Evolutionary conservation across 1,284 basidiomycete species (phyloP).

Genomic region (Retiboletus fuscus): DNA sequence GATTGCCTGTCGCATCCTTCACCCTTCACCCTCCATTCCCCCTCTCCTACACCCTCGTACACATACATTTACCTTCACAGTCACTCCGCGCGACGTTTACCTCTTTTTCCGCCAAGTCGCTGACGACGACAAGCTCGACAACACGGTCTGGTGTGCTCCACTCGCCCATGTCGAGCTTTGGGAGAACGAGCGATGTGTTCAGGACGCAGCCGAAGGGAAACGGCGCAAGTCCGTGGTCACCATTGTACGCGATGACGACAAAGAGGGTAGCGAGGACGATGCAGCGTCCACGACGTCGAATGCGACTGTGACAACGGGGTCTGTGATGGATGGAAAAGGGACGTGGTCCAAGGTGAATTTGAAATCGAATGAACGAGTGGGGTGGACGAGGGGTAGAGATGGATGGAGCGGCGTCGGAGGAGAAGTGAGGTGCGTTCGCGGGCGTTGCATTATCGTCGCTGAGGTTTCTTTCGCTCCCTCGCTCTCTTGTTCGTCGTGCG

Average conservation of each 20-base stretch:
- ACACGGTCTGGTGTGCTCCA: conserved; percentile 70
- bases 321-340: conserved; percentile 4
- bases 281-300: conserved; percentile 41
- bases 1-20: not conserved
- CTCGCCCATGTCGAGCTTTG: conserved; percentile 74
- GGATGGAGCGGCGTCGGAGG: conserved; percentile 74
- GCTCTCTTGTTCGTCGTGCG: not conserved
- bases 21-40: no score
- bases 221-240: conserved; percentile 28
- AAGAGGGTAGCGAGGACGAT: conserved; percentile 26
- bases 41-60: conserved; percentile 51
- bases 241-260: no score
- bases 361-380: conserved; percentile 63
- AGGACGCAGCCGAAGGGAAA: conserved; percentile 24
- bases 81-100: no score
- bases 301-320: conserved; percentile 15
- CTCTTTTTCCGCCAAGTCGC: no score
- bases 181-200: conserved; percentile 78
- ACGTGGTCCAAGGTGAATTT: conserved; percentile 52
- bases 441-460: no score
- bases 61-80: no score
- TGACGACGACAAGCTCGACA: no score
- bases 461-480: no score
- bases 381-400: conserved; percentile 78
- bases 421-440: conserved; percentile 70